Conservation (phyloP, 345 rosid genomes). For the Eucalyptus rudis region DNA sequence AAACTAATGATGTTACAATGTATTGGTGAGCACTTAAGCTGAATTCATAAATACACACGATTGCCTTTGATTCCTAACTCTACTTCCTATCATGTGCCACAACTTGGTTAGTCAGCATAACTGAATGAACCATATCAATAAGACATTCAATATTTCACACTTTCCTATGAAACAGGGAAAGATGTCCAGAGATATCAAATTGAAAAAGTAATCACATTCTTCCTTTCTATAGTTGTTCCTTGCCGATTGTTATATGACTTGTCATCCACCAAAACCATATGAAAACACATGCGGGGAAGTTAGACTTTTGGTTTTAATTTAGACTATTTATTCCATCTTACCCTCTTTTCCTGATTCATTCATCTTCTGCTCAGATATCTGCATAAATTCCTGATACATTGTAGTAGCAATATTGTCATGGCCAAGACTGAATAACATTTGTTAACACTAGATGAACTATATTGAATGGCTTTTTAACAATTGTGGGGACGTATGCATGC, state of each 20-base stretch:
- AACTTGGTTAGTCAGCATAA: neutral
- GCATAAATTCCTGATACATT: neutral
- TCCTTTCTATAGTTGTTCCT: neutral
- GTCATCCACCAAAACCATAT: neutral
- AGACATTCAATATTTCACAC: too few species aligned
- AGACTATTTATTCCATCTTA: neutral
- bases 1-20: too few species aligned
- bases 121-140: too few species aligned
- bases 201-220: neutral
- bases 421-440: neutral
- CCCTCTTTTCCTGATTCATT: neutral
- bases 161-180: neutral
- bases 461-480: neutral
- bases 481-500: neutral
- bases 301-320: too few species aligned
- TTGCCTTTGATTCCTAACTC: too few species aligned
- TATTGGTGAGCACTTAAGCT: too few species aligned
- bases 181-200: neutral
- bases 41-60: too few species aligned
- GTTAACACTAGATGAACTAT: neutral
- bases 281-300: neutral
- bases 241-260: neutral
- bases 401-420: neutral
- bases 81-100: neutral
- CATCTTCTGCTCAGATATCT: neutral